phyloP scores from a whole-genome alignment of 192 early-diverging fungal genomes.

The Bifiguratus adelaidae region DNA sequence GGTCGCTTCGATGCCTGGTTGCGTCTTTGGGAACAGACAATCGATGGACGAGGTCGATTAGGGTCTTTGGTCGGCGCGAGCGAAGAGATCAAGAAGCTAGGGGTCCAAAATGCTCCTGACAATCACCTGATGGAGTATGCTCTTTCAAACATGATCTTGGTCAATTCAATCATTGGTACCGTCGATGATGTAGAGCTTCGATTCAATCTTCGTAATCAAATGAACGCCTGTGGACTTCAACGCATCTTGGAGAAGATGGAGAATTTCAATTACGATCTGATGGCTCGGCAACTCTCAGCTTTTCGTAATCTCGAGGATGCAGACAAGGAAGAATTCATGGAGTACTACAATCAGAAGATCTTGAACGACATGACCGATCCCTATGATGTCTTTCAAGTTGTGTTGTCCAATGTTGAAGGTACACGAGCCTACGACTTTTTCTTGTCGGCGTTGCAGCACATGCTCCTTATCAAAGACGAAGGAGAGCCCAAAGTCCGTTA shows the following conservation, averaged over 20 bases:
- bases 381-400: slow-evolving; percentile 62
- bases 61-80: slow-evolving; percentile 68
- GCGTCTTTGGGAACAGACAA: slow-evolving; percentile 58
- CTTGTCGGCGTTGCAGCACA: slow-evolving; percentile 61
- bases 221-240: slow-evolving; percentile 59
- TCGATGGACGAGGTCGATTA: slow-evolving; percentile 70
- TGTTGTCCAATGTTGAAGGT: slow-evolving; percentile 58
- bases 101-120: slow-evolving; percentile 43
- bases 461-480: slow-evolving; percentile 62
- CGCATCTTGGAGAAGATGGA: slow-evolving; percentile 50
- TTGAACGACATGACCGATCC: slow-evolving; percentile 69
- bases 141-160: slow-evolving; percentile 63
- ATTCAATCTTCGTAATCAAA: slow-evolving; percentile 59
- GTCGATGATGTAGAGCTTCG: slow-evolving; percentile 67
- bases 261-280: slow-evolving; percentile 39
- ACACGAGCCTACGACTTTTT: slow-evolving; percentile 65
- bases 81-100: slow-evolving; percentile 58
- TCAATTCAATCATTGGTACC: slow-evolving; percentile 64
- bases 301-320: slow-evolving; percentile 17
- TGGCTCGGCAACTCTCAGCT: slow-evolving; percentile 15
- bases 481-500: slow-evolving; percentile 57
- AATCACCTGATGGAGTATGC: slow-evolving; percentile 67
- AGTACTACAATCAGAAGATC: slow-evolving; percentile 52
- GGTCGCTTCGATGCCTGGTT: slow-evolving; percentile 72
- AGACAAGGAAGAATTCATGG: slow-evolving; percentile 47